Evolutionary conservation across 2,329 filamentous ascomycete species (phyloP).

Genomic region (Clarireedia homoeocarpa): DNA sequence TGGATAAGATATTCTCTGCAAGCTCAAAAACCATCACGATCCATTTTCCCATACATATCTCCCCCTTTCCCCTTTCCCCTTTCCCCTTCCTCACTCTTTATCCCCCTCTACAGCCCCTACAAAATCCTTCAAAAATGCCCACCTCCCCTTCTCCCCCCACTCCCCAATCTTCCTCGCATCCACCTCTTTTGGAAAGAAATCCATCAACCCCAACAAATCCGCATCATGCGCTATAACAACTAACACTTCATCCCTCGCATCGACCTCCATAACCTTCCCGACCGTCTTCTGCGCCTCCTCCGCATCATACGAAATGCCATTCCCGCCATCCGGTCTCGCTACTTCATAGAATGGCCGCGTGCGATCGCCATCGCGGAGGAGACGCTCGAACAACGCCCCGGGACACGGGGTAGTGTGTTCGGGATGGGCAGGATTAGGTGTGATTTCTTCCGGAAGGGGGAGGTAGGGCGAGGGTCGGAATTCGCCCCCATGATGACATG

Average conservation of each 20-base stretch:
- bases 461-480: constrained; percentile 37
- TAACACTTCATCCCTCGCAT: constrained; percentile 37
- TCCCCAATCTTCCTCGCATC: constrained; percentile 40
- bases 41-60: no score
- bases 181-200: constrained; percentile 42
- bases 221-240: constrained; percentile 42
- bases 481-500: constrained; percentile 34
- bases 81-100: no score
- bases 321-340: constrained; percentile 14
- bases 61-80: no score
- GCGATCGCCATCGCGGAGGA: constrained; percentile 30
- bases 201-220: constrained; percentile 34
- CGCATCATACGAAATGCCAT: constrained; percentile 20
- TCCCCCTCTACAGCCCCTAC: constrained; percentile 31
- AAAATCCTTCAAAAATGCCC: constrained; percentile 45
- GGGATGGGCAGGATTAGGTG: constrained; percentile 33
- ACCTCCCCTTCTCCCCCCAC: constrained; percentile 38
- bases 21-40: no score
- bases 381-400: constrained; percentile 32
- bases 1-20: no score
- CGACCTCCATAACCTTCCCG: constrained; percentile 38
- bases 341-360: constrained; percentile 29
- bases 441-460: constrained; percentile 32
- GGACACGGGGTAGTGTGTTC: constrained; percentile 31
- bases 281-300: constrained; percentile 33